Conservation (phyloP, 129 eudicot species). For the Sambucus nigra region DNA sequence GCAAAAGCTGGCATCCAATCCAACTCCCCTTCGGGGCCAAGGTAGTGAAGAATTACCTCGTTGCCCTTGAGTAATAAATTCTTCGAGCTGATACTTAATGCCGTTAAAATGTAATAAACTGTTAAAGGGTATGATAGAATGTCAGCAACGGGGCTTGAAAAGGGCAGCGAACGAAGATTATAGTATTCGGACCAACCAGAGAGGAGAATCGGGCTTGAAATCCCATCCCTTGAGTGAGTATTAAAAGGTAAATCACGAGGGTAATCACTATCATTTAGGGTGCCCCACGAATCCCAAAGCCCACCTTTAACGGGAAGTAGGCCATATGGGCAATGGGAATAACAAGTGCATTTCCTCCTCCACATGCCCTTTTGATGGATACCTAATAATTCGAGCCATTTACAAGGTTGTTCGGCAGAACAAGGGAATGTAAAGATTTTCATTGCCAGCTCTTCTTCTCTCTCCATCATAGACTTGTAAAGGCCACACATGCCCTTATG, state of each 20-base stretch:
- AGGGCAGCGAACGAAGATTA: conserved; percentile 33
- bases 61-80: conserved; percentile 33
- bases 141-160: conserved; percentile 44
- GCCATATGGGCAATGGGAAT: conserved; percentile 35
- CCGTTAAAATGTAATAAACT: conserved; percentile 32
- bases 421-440: conserved; percentile 30
- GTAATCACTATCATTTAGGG: conserved; percentile 29
- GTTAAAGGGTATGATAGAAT: conserved; percentile 45
- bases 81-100: conserved; percentile 25
- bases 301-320: conserved; percentile 27
- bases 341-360: conserved; percentile 46
- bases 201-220: conserved; percentile 30
- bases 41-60: conserved; percentile 38
- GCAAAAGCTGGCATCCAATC: conserved; percentile 48
- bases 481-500: conserved; percentile 37
- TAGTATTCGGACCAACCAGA: conserved; percentile 42
- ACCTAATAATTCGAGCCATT: conserved; percentile 31
- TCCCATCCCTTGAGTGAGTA: conserved; percentile 16
- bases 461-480: conserved; percentile 50
- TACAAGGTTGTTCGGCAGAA: conserved; percentile 32
- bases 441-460: conserved; percentile 40
- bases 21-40: conserved; percentile 48
- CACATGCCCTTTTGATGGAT: conserved; percentile 51
- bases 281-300: conserved; percentile 40
- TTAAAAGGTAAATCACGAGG: conserved; percentile 29